Percentiles rank a stretch among this genome's conserved stretches.
These are phyloP conservation scores for Hydnomerulius pinastri DNA, from an alignment of 768 basidiomycete genomes.

Conservation along the genomic window DNA sequence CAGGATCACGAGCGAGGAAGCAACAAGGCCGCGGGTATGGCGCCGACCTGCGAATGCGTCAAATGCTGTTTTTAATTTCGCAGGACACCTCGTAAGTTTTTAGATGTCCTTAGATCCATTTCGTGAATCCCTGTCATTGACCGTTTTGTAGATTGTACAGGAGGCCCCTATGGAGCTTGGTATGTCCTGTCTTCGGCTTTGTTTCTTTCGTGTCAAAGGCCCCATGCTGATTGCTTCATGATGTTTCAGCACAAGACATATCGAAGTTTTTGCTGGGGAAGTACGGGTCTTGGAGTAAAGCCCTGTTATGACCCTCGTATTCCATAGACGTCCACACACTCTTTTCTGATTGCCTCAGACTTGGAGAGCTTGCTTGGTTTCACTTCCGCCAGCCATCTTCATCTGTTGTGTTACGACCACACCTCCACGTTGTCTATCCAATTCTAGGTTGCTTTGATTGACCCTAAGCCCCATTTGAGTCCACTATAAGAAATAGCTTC, in stretches of 20 bases:
- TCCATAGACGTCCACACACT: neutral
- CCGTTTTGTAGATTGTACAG: constrained; percentile 23
- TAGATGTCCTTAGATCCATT: too few relatives aligned
- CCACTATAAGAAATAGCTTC: too few relatives aligned
- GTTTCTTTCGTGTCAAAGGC: neutral
- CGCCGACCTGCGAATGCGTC: constrained; percentile 31
- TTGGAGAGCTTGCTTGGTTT: too few relatives aligned
- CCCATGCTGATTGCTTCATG: neutral
- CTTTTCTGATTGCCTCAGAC: too few relatives aligned
- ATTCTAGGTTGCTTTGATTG: too few relatives aligned
- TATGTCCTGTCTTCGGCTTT: constrained; percentile 5
- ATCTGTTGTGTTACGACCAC: too few relatives aligned
- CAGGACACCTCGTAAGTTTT: constrained; percentile 31
- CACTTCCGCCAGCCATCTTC: too few relatives aligned
- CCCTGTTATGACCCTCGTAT: constrained; percentile 8
- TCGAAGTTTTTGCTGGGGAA: constrained; percentile 24
- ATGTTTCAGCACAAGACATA: constrained; percentile 24
- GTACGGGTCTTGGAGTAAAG: constrained; percentile 4
- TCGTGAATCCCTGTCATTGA: too few relatives aligned
- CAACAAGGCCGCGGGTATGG: constrained; percentile 27
- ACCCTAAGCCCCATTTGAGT: too few relatives aligned
- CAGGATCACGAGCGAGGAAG: constrained; percentile 16
- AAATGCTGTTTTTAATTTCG: constrained; percentile 28
- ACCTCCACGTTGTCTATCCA: too few relatives aligned
- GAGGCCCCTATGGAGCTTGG: constrained; percentile 33